Base-by-base conservation (phyloP, 2,329 filamentous ascomycete genomes). In the Cladosporium sp. region DNA sequence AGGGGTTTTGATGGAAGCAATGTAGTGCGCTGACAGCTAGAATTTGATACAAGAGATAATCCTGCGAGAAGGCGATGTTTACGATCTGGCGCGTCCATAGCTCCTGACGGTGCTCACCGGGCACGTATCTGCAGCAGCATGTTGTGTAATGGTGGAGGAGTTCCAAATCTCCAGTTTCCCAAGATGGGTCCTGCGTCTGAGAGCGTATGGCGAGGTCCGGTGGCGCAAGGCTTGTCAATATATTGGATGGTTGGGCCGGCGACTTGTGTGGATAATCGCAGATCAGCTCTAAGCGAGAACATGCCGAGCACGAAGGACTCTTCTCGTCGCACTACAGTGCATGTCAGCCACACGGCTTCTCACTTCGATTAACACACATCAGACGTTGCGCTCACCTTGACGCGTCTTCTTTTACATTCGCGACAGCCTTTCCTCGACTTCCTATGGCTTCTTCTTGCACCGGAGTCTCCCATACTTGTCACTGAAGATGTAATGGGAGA, bases 381-480 rank as follows among this genome's bases (percentile, higher is more conserved):
- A 2, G n/a, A 16, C 12, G 3, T 33, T 3, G 46, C 26, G 31
- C 59, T 26, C 2, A 62, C 60, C 60, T 62, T 62, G 16, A 62
- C 60, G 33, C 33, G 60, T 29, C 60, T 28, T 44, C 60, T 26
- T 12, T 62, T 62, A 26, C 60, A 62, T 4, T 62, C 60, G 40
- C 33, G 60, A 55, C 60, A 62, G 1, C 60, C 60, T 44, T 55
- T 62, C 31, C 60, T 50, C 18, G 60, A 62, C 33, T 62, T 62
- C 14, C 28, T 16, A 31, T 62, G 60, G 21, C 40, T 40, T 18
- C 55, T 64, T 21, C 62, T 46, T 46, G 40, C 40, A 16, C 8
- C 40, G n/a, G 40, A 46, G 40, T 46, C 40, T 46, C 40, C 40
- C 40, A 46, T 46, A 8, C n/a, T 21, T 46, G 8, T 46, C 40